Base-by-base conservation (phyloP, 805 yeast species). In the Kazachstania taianensis region DNA sequence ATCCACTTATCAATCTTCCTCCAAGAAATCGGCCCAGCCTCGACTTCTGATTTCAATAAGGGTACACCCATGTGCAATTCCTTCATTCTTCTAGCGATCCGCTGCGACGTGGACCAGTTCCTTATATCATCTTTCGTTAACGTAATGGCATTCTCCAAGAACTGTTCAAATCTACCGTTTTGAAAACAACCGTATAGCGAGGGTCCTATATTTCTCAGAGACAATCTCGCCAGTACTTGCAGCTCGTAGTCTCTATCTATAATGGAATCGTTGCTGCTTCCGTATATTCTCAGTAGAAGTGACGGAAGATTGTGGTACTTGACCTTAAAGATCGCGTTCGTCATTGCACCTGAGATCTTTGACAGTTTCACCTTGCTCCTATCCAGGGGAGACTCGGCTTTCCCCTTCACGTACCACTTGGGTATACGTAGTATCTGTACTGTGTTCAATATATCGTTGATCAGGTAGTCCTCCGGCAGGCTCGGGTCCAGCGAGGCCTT, bases 151-250 rank as follows among this genome's bases (percentile, higher is more conserved):
- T 89, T 81, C 36, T 80, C 83, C 43, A 92, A 64, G 50, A 80
- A 92, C 61, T 92, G 96, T 61, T 92, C 98, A 48, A 92, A 80
- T 42, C 98, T 67, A 33, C 98, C 98, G 55, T 92, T 92, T 30
- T 75, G 64, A 57, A 92, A 92, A 32, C 89, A 84, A 2, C 98
- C 98, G 51, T 83, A 66, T 35, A 92, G 61, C 42, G 76, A 72
- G 1, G 98, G 96, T 0, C 98, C 98, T 42, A 92, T 89, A 38
- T 75, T 75, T 45, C 78, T 76, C 33, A 67, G 65, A 1, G 94
- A 79, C 42, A 92, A 68, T 52, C 92, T 75, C 18, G 75, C 72
- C 38, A 92, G 66, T 2, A 80, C 72, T 35, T 70, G 67, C 45
- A 92, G 69, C 57, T 92, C 98, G 41, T 69, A 67, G 15, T 81